Percentiles rank a stretch among this genome's conserved stretches.
Evolutionary conservation across 371 early-diverging fungal species (phyloP).

Genomic region (Dinochytrium kinnereticum): DNA sequence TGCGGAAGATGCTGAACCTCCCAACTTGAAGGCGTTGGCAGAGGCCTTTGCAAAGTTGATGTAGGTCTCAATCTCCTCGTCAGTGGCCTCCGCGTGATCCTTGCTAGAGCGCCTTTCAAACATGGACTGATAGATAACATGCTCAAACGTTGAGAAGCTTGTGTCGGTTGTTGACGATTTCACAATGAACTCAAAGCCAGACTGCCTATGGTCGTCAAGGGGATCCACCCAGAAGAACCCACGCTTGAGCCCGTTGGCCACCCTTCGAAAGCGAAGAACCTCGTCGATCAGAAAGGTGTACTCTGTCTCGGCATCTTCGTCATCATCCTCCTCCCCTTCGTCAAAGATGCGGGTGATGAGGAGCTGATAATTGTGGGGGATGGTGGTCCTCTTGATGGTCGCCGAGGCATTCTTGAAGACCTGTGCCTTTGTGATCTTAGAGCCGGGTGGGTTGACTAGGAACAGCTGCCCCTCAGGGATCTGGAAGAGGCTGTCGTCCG

Average conservation of each 20-base stretch:
- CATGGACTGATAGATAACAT: constrained; percentile 68
- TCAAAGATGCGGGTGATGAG: constrained; percentile 71
- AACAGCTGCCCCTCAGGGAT: constrained; percentile 63
- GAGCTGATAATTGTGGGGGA: constrained; percentile 63
- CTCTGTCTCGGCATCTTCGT: constrained; percentile 56
- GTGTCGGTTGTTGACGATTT: constrained; percentile 48
- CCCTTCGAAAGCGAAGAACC: constrained; percentile 53
- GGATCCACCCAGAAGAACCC: constrained; percentile 37
- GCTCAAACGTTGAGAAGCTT: constrained; percentile 61
- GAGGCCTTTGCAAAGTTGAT: constrained; percentile 36
- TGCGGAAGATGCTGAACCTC: constrained; percentile 1
- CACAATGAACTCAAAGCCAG: constrained; percentile 53
- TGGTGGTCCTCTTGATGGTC: constrained; percentile 61
- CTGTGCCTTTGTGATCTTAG: constrained; percentile 27
- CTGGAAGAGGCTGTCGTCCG: constrained; percentile 48
- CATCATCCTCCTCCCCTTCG: constrained; percentile 73
- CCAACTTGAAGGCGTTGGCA: constrained; percentile 36
- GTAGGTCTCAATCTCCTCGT: constrained; percentile 63
- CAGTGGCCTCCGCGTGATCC: constrained; percentile 58
- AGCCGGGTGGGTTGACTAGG: constrained; percentile 40
- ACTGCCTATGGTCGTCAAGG: constrained; percentile 30
- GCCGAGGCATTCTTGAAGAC: constrained; percentile 63
- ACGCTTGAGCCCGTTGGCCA: constrained; percentile 27
- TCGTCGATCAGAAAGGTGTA: constrained; percentile 60
- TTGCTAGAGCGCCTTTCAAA: constrained; percentile 64